phyloP scores from a whole-genome alignment of 768 basidiomycete genomes.

The Auricularia cornea region DNA sequence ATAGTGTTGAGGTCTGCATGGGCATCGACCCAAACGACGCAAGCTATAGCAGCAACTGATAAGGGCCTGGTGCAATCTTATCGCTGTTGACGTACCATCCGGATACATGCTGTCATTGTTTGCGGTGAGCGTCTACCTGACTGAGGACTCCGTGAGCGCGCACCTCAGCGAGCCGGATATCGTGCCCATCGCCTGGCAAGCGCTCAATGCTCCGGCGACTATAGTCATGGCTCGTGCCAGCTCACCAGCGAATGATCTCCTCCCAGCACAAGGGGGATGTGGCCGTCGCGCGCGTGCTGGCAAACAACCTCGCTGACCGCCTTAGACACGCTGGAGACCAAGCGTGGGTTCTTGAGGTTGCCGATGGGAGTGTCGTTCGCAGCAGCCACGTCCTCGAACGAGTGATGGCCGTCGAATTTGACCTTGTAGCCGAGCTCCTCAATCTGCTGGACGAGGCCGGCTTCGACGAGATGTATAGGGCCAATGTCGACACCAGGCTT shows the following conservation, averaged over 20 bases:
- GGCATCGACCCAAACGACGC: conserved; percentile 95
- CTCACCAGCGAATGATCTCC: conserved; percentile 91
- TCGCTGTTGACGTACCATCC: conserved; percentile 34
- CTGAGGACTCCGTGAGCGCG: conserved; percentile 10
- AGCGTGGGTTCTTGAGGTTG: conserved; percentile 79
- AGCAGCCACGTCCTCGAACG: conserved; percentile 67
- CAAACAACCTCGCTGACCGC: conserved; percentile 73
- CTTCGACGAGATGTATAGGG: conserved; percentile 82
- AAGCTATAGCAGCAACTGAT: conserved; percentile 22
- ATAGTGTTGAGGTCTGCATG: conserved; percentile 95
- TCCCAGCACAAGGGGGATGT: conserved; percentile 83
- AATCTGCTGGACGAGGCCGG: conserved; percentile 74
- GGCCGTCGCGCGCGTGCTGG: conserved; percentile 64
- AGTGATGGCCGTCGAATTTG: conserved; percentile 81
- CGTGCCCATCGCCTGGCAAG: conserved; percentile 74
- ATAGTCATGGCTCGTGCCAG: conserved; percentile 9
- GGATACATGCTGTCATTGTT: conserved; percentile 49
- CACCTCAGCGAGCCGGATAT: conserved; percentile 82
- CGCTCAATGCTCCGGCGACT: conserved; percentile 11
- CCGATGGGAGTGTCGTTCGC: conserved; percentile 73
- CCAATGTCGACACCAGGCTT: conserved; percentile 77
- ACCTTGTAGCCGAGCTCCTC: conserved; percentile 80
- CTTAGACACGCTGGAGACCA: conserved; percentile 77
- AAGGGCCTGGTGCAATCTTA: not conserved
- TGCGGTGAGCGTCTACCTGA: not conserved